A percentile compares a stretch with the other conserved stretches of the same genome.
Conservation (phyloP, 331 rosid genomes). For the Prunus yedoensis region DNA sequence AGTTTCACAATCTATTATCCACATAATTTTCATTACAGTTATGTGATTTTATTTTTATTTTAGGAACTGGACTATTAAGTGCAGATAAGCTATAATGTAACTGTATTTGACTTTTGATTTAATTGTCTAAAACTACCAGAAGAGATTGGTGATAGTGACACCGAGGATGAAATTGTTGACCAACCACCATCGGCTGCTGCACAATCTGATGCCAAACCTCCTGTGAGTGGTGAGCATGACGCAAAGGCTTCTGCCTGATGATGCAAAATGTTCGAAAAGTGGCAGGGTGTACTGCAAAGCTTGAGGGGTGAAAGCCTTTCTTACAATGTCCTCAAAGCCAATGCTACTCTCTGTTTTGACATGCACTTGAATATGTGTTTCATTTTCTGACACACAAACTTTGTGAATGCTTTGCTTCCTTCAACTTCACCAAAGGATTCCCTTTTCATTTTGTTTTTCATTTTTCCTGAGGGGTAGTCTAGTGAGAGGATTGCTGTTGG, state of each 20-base stretch:
- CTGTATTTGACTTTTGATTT: not conserved
- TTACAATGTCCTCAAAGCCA: not conserved
- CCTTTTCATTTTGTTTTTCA: not conserved
- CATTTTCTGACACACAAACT: not conserved
- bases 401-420: not conserved
- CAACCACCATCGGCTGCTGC: conserved; percentile 8
- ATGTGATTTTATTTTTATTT: not conserved
- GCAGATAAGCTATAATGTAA: not conserved
- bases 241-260: conserved; percentile 1
- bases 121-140: conserved; percentile 3
- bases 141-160: conserved; percentile 24
- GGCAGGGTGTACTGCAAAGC: not conserved
- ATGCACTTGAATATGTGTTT: not conserved
- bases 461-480: not conserved
- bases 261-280: not conserved
- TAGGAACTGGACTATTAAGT: not conserved
- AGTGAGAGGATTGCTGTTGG: not conserved
- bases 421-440: not conserved
- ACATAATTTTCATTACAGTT: not conserved
- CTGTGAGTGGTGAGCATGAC: conserved; percentile 3
- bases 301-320: not conserved
- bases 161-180: conserved; percentile 22
- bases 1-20: not conserved
- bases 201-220: conserved; percentile 11
- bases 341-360: not conserved